phyloP scores from a whole-genome alignment of 441 rosid species.

The Erodium texanum region DNA sequence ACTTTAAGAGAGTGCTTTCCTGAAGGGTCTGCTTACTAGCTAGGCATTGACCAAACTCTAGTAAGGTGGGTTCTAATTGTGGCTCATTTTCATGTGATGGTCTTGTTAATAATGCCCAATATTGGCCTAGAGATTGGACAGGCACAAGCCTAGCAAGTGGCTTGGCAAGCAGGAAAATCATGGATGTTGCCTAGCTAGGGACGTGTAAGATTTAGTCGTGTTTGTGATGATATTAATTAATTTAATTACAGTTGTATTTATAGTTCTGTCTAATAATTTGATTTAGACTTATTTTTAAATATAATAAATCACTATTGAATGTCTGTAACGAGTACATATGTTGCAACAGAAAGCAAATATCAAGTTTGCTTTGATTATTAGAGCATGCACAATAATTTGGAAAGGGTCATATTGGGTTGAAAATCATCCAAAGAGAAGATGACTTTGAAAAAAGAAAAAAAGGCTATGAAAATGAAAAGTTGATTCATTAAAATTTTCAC shows the following conservation, averaged over 20 bases:
- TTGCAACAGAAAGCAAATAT: background rate
- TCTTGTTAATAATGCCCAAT: background rate
- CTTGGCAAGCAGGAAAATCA: background rate
- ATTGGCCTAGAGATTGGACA: constrained; percentile 1
- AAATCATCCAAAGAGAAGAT: background rate
- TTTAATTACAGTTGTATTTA: too few species aligned
- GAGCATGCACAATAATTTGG: background rate
- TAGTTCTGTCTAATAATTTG: too few species aligned
- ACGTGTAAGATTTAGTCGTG: background rate
- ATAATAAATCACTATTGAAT: too few species aligned
- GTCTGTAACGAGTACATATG: too few species aligned
- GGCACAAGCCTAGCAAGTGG: background rate
- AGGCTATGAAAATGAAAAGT: background rate
- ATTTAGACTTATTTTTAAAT: too few species aligned
- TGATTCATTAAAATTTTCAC: background rate
- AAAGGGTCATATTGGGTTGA: background rate
- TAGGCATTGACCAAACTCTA: background rate
- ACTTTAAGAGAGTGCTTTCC: too few species aligned
- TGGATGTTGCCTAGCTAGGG: background rate
- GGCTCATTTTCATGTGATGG: background rate
- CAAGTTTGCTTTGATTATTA: background rate
- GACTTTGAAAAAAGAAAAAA: background rate
- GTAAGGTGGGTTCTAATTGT: background rate
- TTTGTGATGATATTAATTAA: too few species aligned
- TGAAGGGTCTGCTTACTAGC: background rate